These are phyloP conservation scores for Chaetomiaceae sp. DNA, from an alignment of 2,329 filamentous ascomycete genomes.

Conservation along the genomic window DNA sequence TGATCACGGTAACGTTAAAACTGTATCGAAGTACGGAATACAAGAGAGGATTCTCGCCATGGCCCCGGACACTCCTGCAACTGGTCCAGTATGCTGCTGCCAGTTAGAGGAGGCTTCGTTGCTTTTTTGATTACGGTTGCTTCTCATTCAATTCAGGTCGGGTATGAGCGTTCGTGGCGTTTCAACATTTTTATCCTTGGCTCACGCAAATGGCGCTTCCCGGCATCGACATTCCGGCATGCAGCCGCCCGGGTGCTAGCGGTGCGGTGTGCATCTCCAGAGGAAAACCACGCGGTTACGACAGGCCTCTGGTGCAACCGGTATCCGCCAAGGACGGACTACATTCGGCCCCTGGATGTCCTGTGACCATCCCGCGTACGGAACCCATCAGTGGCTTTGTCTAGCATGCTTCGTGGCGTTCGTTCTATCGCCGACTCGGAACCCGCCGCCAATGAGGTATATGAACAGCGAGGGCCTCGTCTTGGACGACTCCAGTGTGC, in stretches of 20 bases:
- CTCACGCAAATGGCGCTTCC: not conserved
- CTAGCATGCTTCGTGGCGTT: constrained; percentile 20
- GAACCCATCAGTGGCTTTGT: constrained; percentile 6
- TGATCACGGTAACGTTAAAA: no score
- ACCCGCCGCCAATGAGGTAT: constrained; percentile 21
- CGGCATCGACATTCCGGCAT: not conserved
- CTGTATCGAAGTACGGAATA: no score
- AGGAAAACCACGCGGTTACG: not conserved
- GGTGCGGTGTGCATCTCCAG: not conserved
- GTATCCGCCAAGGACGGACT: not conserved
- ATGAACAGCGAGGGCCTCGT: constrained; percentile 10
- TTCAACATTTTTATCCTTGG: not conserved
- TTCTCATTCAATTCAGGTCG: no score
- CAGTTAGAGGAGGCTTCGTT: no score
- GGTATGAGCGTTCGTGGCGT: no score
- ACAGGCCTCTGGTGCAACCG: not conserved
- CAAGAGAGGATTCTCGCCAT: no score
- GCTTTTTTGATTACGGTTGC: no score
- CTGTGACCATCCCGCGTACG: not conserved
- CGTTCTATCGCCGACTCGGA: constrained; percentile 19
- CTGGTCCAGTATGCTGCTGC: no score
- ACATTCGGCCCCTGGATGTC: not conserved
- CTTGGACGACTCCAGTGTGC: not conserved
- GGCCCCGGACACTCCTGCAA: no score
- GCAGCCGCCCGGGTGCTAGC: not conserved